Base-by-base conservation (phyloP, 345 rosid genomes). In the Eucalyptus sp. region DNA sequence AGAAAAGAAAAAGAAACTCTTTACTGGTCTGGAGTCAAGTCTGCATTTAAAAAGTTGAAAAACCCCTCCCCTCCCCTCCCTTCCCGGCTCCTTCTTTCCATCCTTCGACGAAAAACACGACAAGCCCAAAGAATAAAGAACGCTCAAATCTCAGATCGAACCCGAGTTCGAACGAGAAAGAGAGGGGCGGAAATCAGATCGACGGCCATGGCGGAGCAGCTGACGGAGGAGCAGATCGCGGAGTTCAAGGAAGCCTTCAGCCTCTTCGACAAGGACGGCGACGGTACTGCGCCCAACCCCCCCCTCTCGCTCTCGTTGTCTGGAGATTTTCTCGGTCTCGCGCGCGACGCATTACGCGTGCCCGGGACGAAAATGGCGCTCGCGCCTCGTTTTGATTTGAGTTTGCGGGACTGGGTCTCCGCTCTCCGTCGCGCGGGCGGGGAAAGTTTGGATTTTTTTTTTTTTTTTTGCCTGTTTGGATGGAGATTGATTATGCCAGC, bases 221-320 rank as follows among this genome's bases (percentile, higher is more conserved):
- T 91, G 18, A 89, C 93, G 6, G 93, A 91, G 46, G 91, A 91
- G 37, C 93, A 90, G 93, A 91, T 91, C 90, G 91, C 90, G 10
- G 91, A 91, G 90, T 91, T 91, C 90, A 91, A 91, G 64, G 91
- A 90, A 86, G 90, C 93, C 46, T 91, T 91, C 86, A 90, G 90
- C 90, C 93, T 90, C 87, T 90, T 91, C 88, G 91, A 91, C 90
- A 90, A 90, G 88, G 91, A 91, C 56, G 93, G 93, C 86, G 93
- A 91, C 86, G 93, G 93, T 91, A 91, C 22, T 27, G 7, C 37
- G 41, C 6, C 7, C 37, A 33, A 33, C 31, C 33, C 68, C 22
- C 25, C 2, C 5, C 7, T 18, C 48, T 41, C 48, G 62, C 62
- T 24, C 29, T 56, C 29, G 13, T 56, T 33, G 25, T 31, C 79